Percentiles rank a stretch among this genome's conserved stretches.
phyloP scores from a whole-genome alignment of 2,329 filamentous ascomycete species.

The Phialophora verrucosa region DNA sequence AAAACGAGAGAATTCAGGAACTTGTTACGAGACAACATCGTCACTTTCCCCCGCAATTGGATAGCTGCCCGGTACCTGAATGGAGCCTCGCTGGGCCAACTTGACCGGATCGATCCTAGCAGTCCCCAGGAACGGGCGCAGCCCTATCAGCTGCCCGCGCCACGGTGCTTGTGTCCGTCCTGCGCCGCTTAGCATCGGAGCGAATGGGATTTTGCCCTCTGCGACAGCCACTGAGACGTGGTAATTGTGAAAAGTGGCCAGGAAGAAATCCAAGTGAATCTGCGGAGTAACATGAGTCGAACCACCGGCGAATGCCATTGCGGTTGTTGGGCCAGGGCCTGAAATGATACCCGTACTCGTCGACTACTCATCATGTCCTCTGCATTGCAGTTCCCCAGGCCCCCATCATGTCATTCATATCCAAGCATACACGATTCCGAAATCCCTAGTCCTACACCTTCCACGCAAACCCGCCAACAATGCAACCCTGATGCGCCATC shows the following conservation, averaged over 20 bases:
- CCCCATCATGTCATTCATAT: conserved; percentile 5
- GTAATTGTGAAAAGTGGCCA: conserved; percentile 13
- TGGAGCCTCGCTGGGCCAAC: conserved; percentile 7
- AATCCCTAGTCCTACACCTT: conserved; percentile 7
- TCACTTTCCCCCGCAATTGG: conserved; percentile 31
- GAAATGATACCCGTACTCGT: not conserved
- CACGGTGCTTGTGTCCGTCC: conserved; percentile 8
- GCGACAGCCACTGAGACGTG: conserved; percentile 16
- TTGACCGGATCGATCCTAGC: conserved; percentile 23
- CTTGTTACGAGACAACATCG: conserved; percentile 26
- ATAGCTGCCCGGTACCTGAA: conserved; percentile 2
- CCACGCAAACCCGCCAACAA: not conserved
- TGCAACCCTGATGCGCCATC: conserved; percentile 3
- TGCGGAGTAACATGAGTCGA: conserved; percentile 19
- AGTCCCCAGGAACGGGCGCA: conserved; percentile 23
- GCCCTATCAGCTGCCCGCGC: conserved; percentile 22
- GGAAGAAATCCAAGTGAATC: conserved; percentile 15
- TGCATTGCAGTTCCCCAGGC: conserved; percentile 3
- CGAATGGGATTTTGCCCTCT: conserved; percentile 1
- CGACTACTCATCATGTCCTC: not conserved
- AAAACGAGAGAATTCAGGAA: conserved; percentile 22
- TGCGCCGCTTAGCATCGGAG: conserved; percentile 24
- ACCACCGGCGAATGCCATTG: conserved; percentile 1
- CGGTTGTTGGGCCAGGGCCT: not conserved
- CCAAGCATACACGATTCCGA: conserved; percentile 13